Evolutionary conservation across 164 flowering plant genomes (phyloP).

Genomic region (Hamamelis virginiana): DNA sequence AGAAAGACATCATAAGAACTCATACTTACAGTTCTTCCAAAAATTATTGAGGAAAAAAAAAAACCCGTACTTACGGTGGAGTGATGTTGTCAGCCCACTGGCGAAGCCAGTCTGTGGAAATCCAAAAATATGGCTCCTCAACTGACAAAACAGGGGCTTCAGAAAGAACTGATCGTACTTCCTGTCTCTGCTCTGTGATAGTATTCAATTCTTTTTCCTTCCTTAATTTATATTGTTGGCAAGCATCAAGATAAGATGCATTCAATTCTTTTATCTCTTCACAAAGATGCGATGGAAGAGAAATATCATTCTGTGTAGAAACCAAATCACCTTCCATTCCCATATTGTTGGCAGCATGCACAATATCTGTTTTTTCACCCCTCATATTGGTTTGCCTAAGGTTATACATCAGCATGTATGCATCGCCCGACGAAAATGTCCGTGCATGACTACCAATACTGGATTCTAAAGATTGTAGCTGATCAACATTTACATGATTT

Average conservation of each 20-base stretch:
- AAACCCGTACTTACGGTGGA: constrained; percentile 51
- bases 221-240: constrained; percentile 55
- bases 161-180: constrained; percentile 79
- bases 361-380: constrained; percentile 11
- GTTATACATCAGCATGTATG: constrained; percentile 92
- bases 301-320: constrained; percentile 13
- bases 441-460: constrained; percentile 23
- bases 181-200: constrained; percentile 63
- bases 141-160: constrained; percentile 75
- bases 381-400: constrained; percentile 29
- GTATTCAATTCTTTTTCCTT: constrained; percentile 49
- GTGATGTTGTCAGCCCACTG: constrained; percentile 77
- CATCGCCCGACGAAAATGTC: constrained; percentile 81
- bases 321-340: constrained; percentile 23
- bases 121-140: constrained; percentile 76
- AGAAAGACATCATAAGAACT: background rate
- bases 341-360: constrained; percentile 13
- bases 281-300: constrained; percentile 67
- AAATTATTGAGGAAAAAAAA: background rate
- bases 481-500: constrained; percentile 24
- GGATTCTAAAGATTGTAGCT: constrained; percentile 30
- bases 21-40: too few relatives aligned
- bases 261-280: constrained; percentile 59
- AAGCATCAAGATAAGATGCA: constrained; percentile 41
- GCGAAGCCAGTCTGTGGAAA: constrained; percentile 92